Conservation (phyloP, 2,329 filamentous ascomycete species). For the Fusarium praegraminearum region DNA sequence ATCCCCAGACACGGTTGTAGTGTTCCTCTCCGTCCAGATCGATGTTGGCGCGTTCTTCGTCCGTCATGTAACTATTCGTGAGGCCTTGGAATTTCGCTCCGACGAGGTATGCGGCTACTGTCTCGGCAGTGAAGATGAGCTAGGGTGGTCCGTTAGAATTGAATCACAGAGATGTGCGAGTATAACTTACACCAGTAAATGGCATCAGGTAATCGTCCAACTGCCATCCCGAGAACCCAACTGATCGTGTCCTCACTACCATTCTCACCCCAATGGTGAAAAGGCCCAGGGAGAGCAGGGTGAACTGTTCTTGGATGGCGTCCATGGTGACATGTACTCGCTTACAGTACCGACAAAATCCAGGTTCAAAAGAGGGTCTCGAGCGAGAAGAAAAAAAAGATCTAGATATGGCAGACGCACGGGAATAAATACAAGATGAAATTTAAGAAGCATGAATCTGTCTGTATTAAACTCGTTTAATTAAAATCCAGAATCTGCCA, state of each 20-base stretch:
- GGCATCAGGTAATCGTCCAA: constrained; percentile 43
- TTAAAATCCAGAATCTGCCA: background rate
- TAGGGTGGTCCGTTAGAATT: background rate
- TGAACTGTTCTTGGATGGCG: constrained; percentile 40
- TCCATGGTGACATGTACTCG: constrained; percentile 17
- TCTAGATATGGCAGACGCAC: background rate
- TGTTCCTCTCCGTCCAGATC: constrained; percentile 28
- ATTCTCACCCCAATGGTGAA: constrained; percentile 34
- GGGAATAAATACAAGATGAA: background rate
- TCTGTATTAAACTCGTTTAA: background rate
- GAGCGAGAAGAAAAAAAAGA: background rate
- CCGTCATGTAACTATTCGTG: constrained; percentile 43
- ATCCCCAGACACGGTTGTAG: constrained; percentile 47
- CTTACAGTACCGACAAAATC: background rate
- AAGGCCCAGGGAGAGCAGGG: constrained; percentile 38
- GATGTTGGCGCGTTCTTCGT: constrained; percentile 29
- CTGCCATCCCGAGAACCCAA: constrained; percentile 33
- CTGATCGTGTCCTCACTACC: constrained; percentile 31
- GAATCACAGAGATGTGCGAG: accelerated
- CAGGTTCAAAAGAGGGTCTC: background rate
- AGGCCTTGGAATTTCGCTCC: constrained; percentile 39
- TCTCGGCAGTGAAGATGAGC: constrained; percentile 41
- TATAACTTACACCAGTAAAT: constrained; percentile 36
- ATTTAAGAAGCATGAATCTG: background rate
- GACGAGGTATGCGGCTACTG: constrained; percentile 39